These are phyloP conservation scores for Taxawa tesnikishii DNA, from an alignment of 2,329 filamentous ascomycete species.

Conservation along the genomic window DNA sequence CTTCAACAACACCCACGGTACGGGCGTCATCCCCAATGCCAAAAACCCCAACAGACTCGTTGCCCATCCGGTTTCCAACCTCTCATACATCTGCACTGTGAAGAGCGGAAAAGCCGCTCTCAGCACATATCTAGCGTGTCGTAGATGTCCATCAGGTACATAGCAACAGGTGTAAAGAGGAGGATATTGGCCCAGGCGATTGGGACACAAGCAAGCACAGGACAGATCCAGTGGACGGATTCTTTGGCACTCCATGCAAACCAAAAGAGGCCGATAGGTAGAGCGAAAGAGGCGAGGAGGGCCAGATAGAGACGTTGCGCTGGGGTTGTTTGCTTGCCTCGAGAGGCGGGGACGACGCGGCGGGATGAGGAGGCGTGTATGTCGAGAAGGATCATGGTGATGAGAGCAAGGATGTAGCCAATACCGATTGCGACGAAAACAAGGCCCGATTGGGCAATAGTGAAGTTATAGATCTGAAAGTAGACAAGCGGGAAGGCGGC, in stretches of 20 bases:
- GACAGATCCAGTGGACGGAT: slow-evolving; percentile 8
- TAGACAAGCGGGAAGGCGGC: slow-evolving; percentile 24
- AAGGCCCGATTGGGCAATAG: slow-evolving; percentile 17
- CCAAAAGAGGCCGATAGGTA: slow-evolving; percentile 7
- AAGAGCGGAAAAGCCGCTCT: slow-evolving; percentile 21
- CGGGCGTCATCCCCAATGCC: slow-evolving; percentile 21
- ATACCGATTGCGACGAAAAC: slow-evolving; percentile 19
- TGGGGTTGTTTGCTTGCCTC: slow-evolving; percentile 1
- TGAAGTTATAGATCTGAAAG: slow-evolving; percentile 16
- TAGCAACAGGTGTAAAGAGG: slow-evolving; percentile 15
- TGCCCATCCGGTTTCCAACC: slow-evolving; percentile 21
- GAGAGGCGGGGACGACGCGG: slow-evolving; percentile 8
- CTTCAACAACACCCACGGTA: slow-evolving; percentile 25
- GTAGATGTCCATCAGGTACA: slow-evolving; percentile 32
- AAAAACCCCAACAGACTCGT: slow-evolving; percentile 25
- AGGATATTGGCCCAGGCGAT: slow-evolving; percentile 13
- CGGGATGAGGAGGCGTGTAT: slow-evolving; percentile 16
- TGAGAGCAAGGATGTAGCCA: slow-evolving; percentile 12
- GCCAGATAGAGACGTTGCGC: slow-evolving; percentile 5
- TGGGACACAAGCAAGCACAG: slow-evolving; percentile 13
- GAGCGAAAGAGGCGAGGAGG: background rate
- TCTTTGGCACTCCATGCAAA: slow-evolving; percentile 7
- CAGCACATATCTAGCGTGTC: slow-evolving; percentile 17
- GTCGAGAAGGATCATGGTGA: slow-evolving; percentile 15
- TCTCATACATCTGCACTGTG: slow-evolving; percentile 14